phyloP scores from a whole-genome alignment of 495 filamentous ascomycete species.

The Bathelium albidoporum region DNA sequence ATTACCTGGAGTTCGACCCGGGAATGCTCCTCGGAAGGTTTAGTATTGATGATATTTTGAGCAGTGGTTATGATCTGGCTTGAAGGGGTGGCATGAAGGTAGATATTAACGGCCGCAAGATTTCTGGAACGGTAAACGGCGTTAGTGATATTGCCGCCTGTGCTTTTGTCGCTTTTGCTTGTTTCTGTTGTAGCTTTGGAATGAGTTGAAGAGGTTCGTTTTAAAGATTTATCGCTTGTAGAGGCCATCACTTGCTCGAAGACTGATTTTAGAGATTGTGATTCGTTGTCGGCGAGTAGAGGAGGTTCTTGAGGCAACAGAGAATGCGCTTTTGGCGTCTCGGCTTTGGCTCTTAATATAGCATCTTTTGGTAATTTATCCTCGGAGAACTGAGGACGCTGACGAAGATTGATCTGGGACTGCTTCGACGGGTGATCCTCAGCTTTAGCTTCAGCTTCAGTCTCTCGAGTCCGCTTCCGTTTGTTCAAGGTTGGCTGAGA shows the following conservation, averaged over 20 bases:
- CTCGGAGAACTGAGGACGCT: too few relatives aligned
- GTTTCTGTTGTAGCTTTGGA: background rate
- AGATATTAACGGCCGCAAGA: slow-evolving; percentile 7
- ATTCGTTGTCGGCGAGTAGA: background rate
- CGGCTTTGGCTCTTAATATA: too few relatives aligned
- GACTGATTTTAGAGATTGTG: background rate
- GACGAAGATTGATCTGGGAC: too few relatives aligned
- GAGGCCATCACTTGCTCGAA: background rate
- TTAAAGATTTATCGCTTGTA: background rate
- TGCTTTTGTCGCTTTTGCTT: too few relatives aligned
- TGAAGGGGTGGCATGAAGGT: slow-evolving; percentile 5
- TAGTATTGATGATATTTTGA: background rate
- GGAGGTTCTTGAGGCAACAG: background rate
- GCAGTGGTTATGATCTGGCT: slow-evolving; percentile 6
- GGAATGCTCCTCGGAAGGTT: background rate
- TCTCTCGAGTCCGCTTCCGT: background rate
- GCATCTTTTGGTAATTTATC: too few relatives aligned
- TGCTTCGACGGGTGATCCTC: too few relatives aligned
- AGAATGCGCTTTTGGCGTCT: background rate
- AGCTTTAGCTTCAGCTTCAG: too few relatives aligned
- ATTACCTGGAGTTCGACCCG: background rate
- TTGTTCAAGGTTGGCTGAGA: background rate
- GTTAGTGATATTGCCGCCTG: background rate
- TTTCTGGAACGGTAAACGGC: background rate
- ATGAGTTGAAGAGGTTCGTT: background rate